Evolutionary conservation across 1,284 basidiomycete species (phyloP).

Genomic region (Ustilago loliicola): DNA sequence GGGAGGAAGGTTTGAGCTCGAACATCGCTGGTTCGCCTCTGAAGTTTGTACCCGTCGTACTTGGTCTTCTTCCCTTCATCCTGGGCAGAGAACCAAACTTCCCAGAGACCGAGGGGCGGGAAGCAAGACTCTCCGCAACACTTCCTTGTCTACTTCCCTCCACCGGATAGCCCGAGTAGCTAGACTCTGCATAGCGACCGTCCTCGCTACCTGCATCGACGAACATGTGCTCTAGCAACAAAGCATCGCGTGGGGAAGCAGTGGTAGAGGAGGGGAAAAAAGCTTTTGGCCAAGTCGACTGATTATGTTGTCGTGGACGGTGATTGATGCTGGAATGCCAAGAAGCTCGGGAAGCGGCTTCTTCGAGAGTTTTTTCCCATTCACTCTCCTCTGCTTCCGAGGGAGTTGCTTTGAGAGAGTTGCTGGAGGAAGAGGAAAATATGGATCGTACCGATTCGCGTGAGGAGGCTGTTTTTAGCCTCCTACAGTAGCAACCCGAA

Average conservation of each 20-base stretch:
- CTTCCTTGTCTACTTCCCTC: neutral
- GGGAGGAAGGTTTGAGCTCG: too few relatives aligned
- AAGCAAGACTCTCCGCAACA: conserved; percentile 5
- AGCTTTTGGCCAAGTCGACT: conserved; percentile 36
- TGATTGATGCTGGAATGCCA: conserved; percentile 48
- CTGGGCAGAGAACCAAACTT: conserved; percentile 20
- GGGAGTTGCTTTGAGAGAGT: neutral
- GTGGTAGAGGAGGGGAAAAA: conserved; percentile 9
- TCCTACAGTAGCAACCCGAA: conserved; percentile 17
- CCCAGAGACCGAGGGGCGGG: neutral
- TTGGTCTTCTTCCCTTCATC: conserved; percentile 13
- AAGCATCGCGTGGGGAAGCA: neutral
- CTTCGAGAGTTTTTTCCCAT: conserved; percentile 37
- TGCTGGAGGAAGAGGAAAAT: conserved; percentile 10
- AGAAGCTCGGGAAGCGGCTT: conserved; percentile 24
- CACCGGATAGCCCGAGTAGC: conserved; percentile 4
- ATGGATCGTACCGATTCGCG: conserved; percentile 25
- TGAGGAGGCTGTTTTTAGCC: conserved; percentile 2
- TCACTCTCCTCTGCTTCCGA: conserved; percentile 16
- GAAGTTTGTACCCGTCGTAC: too few relatives aligned
- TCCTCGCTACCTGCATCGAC: conserved; percentile 26
- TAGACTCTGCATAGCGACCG: conserved; percentile 8
- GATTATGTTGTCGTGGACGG: conserved; percentile 26
- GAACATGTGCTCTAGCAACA: conserved; percentile 45
- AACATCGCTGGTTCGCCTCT: too few relatives aligned